Evolutionary conservation across 1,284 basidiomycete genomes (phyloP).

Genomic region (Leccinum fallax): DNA sequence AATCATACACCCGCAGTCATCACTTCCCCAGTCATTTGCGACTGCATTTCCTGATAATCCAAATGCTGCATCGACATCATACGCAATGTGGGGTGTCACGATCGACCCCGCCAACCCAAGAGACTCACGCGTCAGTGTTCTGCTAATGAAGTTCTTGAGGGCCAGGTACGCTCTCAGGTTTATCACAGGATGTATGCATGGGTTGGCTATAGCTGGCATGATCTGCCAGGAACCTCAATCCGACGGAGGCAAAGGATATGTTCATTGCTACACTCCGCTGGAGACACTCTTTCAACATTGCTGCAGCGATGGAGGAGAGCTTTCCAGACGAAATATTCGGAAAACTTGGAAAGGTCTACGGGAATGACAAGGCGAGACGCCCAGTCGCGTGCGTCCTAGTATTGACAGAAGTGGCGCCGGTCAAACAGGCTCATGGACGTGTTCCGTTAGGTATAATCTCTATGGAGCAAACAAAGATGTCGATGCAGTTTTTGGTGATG

Average conservation of each 20-base stretch:
- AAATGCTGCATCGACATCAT: slow-evolving; percentile 49
- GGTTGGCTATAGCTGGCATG: background rate
- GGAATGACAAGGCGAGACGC: slow-evolving; percentile 64
- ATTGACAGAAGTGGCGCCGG: slow-evolving; percentile 13
- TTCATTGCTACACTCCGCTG: slow-evolving; percentile 69
- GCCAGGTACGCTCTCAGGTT: slow-evolving; percentile 46
- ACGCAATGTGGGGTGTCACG: slow-evolving; percentile 69
- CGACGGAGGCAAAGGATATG: slow-evolving; percentile 61
- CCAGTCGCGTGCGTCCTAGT: slow-evolving; percentile 58
- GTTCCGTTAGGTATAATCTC: slow-evolving; percentile 60
- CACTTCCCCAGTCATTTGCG: slow-evolving; percentile 56
- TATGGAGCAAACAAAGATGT: slow-evolving; percentile 69
- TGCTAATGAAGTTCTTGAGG: slow-evolving; percentile 78
- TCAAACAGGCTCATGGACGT: background rate
- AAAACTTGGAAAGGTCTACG: slow-evolving; percentile 62
- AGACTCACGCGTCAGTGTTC: slow-evolving; percentile 66
- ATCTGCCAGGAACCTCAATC: slow-evolving; percentile 52
- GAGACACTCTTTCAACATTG: slow-evolving; percentile 70
- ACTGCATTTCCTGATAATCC: slow-evolving; percentile 48
- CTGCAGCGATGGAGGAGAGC: slow-evolving; percentile 58
- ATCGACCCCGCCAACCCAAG: slow-evolving; percentile 57
- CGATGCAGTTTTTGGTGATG: slow-evolving; percentile 69
- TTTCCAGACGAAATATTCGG: slow-evolving; percentile 70
- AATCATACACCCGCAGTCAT: slow-evolving; percentile 40
- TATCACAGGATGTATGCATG: background rate